Evolutionary conservation across 139 green algal species (phyloP).

Genomic region (Nannochloris sp.): DNA sequence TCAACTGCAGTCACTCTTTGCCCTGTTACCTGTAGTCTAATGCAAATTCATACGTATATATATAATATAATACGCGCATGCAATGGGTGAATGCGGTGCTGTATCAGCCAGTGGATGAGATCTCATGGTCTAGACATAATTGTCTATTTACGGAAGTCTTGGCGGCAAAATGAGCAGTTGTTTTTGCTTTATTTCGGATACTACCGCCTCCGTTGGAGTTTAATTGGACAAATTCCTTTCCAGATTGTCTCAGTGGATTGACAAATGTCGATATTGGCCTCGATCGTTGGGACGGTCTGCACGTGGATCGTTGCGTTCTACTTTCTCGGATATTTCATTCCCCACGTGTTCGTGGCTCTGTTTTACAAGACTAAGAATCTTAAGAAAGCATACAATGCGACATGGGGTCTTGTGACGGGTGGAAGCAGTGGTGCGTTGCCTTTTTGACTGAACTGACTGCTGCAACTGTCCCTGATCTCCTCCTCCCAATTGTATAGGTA

Average conservation of each 20-base stretch:
- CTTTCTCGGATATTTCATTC: slow-evolving; percentile 50
- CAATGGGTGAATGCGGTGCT: too few species aligned
- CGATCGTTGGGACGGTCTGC: slow-evolving; percentile 14
- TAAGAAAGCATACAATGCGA: slow-evolving; percentile 73
- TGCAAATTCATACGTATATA: too few species aligned
- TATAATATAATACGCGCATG: too few species aligned
- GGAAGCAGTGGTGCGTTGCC: slow-evolving; percentile 62
- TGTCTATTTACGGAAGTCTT: too few species aligned
- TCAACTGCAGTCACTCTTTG: too few species aligned
- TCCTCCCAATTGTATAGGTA: slow-evolving; percentile 48
- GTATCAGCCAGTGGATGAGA: too few species aligned
- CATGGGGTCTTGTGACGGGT: slow-evolving; percentile 91
- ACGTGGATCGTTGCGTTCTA: slow-evolving; percentile 20
- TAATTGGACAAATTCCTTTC: not conserved
- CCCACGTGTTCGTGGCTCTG: slow-evolving; percentile 45
- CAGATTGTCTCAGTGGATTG: not conserved
- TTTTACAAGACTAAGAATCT: slow-evolving; percentile 75
- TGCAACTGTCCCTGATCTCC: not conserved
- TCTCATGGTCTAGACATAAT: too few species aligned
- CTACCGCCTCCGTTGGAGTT: not conserved
- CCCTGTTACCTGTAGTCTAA: too few species aligned
- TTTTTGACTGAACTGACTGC: not conserved
- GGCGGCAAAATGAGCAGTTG: too few species aligned
- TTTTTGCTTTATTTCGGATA: too few species aligned
- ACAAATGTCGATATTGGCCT: not conserved